These are phyloP conservation scores for Kodamaea jinghongensis DNA, from an alignment of 805 yeast species.

Conservation along the genomic window DNA sequence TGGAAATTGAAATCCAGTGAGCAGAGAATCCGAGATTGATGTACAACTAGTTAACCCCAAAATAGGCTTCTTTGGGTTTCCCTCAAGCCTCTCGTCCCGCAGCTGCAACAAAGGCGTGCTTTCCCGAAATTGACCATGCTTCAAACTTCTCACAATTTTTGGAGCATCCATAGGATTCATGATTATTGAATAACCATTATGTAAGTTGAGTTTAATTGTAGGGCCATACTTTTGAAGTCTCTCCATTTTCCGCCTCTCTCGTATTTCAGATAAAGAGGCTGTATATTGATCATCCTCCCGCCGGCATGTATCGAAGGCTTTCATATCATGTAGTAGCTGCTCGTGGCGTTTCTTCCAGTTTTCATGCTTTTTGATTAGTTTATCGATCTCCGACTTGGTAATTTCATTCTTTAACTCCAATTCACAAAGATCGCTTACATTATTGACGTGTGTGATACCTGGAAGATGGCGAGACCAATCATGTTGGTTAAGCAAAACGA, in stretches of 20 bases:
- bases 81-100: too few species aligned
- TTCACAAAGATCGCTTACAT: conserved; percentile 49
- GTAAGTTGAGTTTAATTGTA: conserved; percentile 31
- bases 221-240: conserved; percentile 34
- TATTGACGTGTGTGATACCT: conserved; percentile 48
- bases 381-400: conserved; percentile 48
- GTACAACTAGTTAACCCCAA: too few species aligned
- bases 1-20: conserved; percentile 1
- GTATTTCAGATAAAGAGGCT: conserved; percentile 22
- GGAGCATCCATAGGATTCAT: conserved; percentile 40
- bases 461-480: conserved; percentile 50
- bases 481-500: conserved; percentile 35
- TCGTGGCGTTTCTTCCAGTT: conserved; percentile 37
- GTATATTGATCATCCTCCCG: conserved; percentile 27
- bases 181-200: conserved; percentile 35
- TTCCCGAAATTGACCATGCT: too few species aligned
- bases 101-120: too few species aligned
- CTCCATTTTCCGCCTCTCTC: conserved; percentile 20
- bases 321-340: conserved; percentile 24
- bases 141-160: conserved; percentile 10
- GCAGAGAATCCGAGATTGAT: too few species aligned
- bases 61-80: too few species aligned
- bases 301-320: conserved; percentile 14
- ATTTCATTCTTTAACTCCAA: conserved; percentile 47
- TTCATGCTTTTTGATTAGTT: conserved; percentile 35